phyloP scores from a whole-genome alignment of 129 eudicot species.

The Smallanthus sonchifolius region DNA sequence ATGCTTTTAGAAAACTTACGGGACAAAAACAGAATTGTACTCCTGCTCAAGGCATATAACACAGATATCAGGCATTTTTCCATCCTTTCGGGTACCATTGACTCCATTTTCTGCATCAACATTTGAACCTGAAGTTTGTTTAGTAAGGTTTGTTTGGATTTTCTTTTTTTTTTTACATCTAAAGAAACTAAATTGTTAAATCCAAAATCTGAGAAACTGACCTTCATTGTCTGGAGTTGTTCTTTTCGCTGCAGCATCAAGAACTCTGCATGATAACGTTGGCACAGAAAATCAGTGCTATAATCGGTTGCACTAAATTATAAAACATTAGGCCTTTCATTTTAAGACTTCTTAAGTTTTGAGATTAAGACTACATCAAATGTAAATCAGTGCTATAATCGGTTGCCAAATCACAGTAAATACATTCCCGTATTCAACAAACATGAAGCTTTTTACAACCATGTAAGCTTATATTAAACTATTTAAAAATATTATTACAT shows the following conservation, averaged over 20 bases:
- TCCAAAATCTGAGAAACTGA: slow-evolving; percentile 21
- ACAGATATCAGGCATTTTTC: slow-evolving; percentile 73
- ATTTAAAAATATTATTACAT: not conserved
- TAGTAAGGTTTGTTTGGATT: not conserved
- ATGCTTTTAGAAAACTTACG: slow-evolving; percentile 52
- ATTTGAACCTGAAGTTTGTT: slow-evolving; percentile 39
- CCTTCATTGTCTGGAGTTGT: slow-evolving; percentile 59
- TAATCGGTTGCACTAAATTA: too few species aligned
- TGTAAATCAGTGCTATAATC: not conserved
- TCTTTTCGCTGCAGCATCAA: slow-evolving; percentile 90
- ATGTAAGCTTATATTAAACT: not conserved
- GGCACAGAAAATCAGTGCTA: not conserved
- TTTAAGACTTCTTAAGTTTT: not conserved
- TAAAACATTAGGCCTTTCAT: not conserved
- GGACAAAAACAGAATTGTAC: slow-evolving; percentile 92
- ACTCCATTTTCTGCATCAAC: slow-evolving; percentile 52
- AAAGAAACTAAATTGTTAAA: slow-evolving; percentile 17
- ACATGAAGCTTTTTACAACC: not conserved
- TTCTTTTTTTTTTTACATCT: not conserved
- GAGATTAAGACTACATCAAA: not conserved
- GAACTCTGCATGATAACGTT: slow-evolving; percentile 60
- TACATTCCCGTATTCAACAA: not conserved
- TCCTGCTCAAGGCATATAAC: slow-evolving; percentile 94
- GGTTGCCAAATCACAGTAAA: not conserved
- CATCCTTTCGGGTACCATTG: slow-evolving; percentile 50